These are phyloP conservation scores for Strigomonas culicis DNA, from an alignment of 208 protist species.

Conservation along the genomic window DNA sequence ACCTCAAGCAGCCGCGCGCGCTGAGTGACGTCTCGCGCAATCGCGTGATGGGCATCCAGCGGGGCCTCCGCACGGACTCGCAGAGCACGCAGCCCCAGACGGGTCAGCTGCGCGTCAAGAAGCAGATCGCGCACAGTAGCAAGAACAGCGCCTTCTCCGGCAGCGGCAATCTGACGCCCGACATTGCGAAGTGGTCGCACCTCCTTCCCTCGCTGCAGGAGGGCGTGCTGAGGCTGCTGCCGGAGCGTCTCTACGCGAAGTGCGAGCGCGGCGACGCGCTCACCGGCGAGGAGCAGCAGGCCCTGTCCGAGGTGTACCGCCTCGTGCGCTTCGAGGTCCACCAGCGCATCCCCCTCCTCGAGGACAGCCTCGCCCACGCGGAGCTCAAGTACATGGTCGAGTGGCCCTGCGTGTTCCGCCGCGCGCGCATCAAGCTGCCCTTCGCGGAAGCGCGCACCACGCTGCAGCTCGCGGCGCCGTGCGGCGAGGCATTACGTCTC, in stretches of 20 bases:
- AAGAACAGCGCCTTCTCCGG: constrained; percentile 18
- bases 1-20: too few species aligned
- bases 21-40: neutral
- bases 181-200: constrained; percentile 58
- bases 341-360: constrained; percentile 62
- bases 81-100: constrained; percentile 54
- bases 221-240: constrained; percentile 28
- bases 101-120: constrained; percentile 67
- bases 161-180: constrained; percentile 20
- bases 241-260: constrained; percentile 24
- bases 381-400: constrained; percentile 46
- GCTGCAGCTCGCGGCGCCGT: neutral
- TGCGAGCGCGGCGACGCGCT: constrained; percentile 20
- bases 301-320: constrained; percentile 30
- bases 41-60: constrained; percentile 19
- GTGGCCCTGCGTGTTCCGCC: constrained; percentile 53
- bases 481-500: neutral
- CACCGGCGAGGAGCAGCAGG: constrained; percentile 16
- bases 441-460: neutral
- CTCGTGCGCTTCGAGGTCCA: constrained; percentile 74
- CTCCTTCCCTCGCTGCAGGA: constrained; percentile 45
- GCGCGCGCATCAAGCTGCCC: constrained; percentile 58
- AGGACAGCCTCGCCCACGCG: constrained; percentile 70
- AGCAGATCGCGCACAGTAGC: constrained; percentile 37
- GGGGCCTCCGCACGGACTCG: constrained; percentile 45